Percentiles rank a stretch among this genome's conserved stretches.
These are phyloP conservation scores for Arachnomyces sp. DNA, from an alignment of 2,329 filamentous ascomycete species.

Conservation along the genomic window DNA sequence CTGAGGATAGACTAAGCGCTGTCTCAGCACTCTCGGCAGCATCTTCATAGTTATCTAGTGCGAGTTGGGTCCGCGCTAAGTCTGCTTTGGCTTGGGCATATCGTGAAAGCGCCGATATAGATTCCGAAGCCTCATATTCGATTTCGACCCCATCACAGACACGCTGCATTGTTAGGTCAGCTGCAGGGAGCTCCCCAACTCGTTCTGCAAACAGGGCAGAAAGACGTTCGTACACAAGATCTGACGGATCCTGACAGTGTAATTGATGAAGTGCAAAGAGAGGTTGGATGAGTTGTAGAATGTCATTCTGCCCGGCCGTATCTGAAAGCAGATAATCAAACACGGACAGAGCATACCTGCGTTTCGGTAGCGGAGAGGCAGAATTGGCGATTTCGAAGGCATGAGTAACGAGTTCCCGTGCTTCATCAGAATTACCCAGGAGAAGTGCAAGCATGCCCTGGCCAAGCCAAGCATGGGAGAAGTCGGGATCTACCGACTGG, in stretches of 20 bases:
- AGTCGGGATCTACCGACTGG: constrained; percentile 91
- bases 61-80: constrained; percentile 74
- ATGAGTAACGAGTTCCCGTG: constrained; percentile 79
- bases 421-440: constrained; percentile 66
- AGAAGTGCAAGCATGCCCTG: constrained; percentile 79
- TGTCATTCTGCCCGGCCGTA: constrained; percentile 44
- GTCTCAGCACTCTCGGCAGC: constrained; percentile 75
- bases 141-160: constrained; percentile 66
- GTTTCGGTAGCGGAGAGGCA: constrained; percentile 63
- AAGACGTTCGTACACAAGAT: constrained; percentile 69
- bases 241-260: constrained; percentile 60
- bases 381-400: constrained; percentile 87
- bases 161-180: constrained; percentile 56
- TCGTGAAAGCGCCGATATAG: constrained; percentile 60
- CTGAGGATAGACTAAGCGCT: constrained; percentile 68
- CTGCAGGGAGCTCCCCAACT: constrained; percentile 58
- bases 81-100: constrained; percentile 83
- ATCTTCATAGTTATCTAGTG: constrained; percentile 54
- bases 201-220: constrained; percentile 75
- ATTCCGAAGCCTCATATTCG: constrained; percentile 79
- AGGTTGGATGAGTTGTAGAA: constrained; percentile 66
- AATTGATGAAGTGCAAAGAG: constrained; percentile 84
- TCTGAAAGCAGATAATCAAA: constrained; percentile 72
- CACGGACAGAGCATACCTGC: constrained; percentile 69
- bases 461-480: constrained; percentile 86